Base-by-base conservation (phyloP, 1,284 basidiomycete species). In the Ustilago esculenta region DNA sequence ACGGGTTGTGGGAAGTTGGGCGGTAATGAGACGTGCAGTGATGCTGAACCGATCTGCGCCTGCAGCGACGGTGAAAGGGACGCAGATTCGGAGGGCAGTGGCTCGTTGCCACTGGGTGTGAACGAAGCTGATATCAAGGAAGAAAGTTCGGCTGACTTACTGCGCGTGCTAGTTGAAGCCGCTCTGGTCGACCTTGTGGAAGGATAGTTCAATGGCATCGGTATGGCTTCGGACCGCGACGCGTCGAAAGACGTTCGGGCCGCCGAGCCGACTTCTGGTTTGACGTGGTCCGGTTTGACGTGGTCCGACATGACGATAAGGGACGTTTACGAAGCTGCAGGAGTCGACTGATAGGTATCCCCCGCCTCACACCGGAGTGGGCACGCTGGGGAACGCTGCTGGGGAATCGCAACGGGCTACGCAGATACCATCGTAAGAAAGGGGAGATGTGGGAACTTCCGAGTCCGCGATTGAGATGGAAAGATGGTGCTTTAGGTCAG, bases 21-120 rank as follows among this genome's bases (percentile, higher is more conserved):
- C n/a, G 73, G 73, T 2, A 76, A 58, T 20, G 55, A 65, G 32
- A 76, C 73, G 29, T 76, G 73, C 5, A 76, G 53, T 7, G 66
- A 69, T 12, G 66, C 50, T 12, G 57, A 20, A 5, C 45, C 52
- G n/a, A 56, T 52, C 34, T 50, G 59, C 12, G 59, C 27, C 14
- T 45, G 48, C 41, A 55, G 32, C 8, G 51, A 49, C 9, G 63
- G 37, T 20, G 61, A 49, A 10, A 53, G 46, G 0, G 50, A 20
- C 5, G 54, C 50, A 14, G 42, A 25, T 1, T 44, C 46, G n/a
- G 34, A 33, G 4, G 47, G 14, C 12, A 23, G 33, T 7, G 2
- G n/a, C 27, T 24, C 3, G 35, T 8, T 32, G 33, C 17, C 23
- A n/a, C 2, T 35, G 18, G 15, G 27, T 15, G 12, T 33, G 20